Base-by-base conservation (phyloP, 768 basidiomycete genomes). In the Jaapia argillacea region DNA sequence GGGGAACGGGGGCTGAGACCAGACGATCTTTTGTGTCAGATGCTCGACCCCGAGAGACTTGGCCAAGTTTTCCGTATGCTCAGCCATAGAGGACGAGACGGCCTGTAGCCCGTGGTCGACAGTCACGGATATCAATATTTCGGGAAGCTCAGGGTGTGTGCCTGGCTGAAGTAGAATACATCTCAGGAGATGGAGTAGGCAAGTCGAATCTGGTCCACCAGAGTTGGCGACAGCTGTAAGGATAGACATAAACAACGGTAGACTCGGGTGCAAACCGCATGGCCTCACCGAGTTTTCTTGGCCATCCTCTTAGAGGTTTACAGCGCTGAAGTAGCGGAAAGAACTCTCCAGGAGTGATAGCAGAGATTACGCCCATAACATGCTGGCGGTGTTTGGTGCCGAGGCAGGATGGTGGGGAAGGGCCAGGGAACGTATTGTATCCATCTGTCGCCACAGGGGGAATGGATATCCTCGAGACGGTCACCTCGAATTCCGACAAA, bases 201-300 rank as follows among this genome's bases (percentile, higher is more conserved):
- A 85, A 0, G 81, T 77, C 3, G 88, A 91, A 58, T 91, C 88
- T 6, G 86, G 75, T 2, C 88, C 88, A 5, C 83, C 88, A 7
- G 88, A 90, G 57, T 79, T 80, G 18, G 81, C 86, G 36, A 89
- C 72, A 26, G 74, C 88, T 86, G n/a, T n/a, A n/a, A n/a, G n/a
- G n/a, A n/a, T n/a, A 43, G 12, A 43, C 41, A 28, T 2, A 4
- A 22, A 14, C 7, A 21, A n/a, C 18, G 27, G 31, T 7, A 25
- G n/a, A n/a, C n/a, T n/a, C n/a, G n/a, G n/a, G n/a, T n/a, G n/a
- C n/a, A n/a, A n/a, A n/a, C n/a, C n/a, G n/a, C n/a, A 14, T 28
- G 45, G 31, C 26, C 62, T 3, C 42, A 74, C 76, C 73, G 41
- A 81, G 61, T n/a, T 54, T 64, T 3, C 51, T 45, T 1, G 62